Conservation (phyloP, 441 rosid genomes). For the Sinapis alba region DNA sequence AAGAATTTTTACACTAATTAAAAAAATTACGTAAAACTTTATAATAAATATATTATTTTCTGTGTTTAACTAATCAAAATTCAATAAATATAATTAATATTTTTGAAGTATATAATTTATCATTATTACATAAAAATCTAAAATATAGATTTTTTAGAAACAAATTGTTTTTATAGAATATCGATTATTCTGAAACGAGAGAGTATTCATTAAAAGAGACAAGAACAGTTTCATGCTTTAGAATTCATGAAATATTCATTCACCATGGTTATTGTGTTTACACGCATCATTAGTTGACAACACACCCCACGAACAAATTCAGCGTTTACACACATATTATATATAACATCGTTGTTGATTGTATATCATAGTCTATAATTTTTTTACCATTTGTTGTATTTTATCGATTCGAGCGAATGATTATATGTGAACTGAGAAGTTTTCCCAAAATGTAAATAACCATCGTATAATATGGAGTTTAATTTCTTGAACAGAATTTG, state of each 20-base stretch:
- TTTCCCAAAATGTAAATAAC: neutral
- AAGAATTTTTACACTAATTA: no score
- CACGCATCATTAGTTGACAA: neutral
- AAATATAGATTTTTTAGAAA: no score
- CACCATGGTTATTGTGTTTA: neutral
- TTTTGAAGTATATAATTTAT: no score
- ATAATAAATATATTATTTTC: no score
- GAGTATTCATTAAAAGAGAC: neutral
- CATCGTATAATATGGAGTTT: slow-evolving; percentile 5
- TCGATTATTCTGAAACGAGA: no score
- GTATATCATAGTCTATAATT: neutral
- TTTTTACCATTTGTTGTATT: neutral
- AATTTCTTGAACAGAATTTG: slow-evolving; percentile 11
- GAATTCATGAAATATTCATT: neutral
- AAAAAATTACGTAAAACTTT: no score
- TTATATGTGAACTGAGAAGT: neutral
- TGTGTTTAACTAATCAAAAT: no score
- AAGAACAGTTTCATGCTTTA: slow-evolving; percentile 9
- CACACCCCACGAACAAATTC: neutral
- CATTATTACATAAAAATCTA: no score
- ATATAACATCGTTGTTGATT: neutral
- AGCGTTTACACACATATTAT: neutral
- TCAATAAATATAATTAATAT: no score
- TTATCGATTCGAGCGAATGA: neutral
- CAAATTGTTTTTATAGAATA: no score